Percentiles rank a stretch among this genome's conserved stretches.
Evolutionary conservation across 371 early-diverging fungal species (phyloP).

Genomic region (Dinochytrium kinnereticum): DNA sequence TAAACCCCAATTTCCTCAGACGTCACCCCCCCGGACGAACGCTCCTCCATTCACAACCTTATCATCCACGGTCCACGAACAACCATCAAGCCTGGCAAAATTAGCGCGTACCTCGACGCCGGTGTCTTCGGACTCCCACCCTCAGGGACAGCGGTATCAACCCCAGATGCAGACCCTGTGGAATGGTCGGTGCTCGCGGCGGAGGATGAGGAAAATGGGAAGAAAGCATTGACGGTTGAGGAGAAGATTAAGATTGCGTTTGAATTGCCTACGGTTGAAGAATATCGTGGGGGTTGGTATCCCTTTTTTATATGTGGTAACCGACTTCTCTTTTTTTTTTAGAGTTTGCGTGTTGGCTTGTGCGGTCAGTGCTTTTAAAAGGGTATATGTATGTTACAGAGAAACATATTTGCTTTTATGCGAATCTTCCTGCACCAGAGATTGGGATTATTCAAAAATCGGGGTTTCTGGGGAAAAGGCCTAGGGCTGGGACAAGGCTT

Average conservation of each 20-base stretch:
- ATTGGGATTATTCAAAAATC: slow-evolving; percentile 60
- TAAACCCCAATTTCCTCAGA: neutral
- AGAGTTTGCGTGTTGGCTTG: slow-evolving; percentile 79
- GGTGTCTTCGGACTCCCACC: neutral
- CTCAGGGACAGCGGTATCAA: too few relatives aligned
- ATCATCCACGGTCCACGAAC: neutral
- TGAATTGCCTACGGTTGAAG: slow-evolving; percentile 62
- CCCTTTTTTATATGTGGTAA: neutral
- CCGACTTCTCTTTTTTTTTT: neutral
- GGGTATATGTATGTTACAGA: slow-evolving; percentile 75
- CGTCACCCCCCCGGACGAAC: neutral
- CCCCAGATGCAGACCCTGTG: too few relatives aligned
- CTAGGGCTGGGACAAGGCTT: slow-evolving; percentile 37
- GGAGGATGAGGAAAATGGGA: slow-evolving; percentile 8
- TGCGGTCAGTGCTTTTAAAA: slow-evolving; percentile 69
- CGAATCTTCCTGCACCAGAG: slow-evolving; percentile 55
- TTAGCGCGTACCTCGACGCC: neutral
- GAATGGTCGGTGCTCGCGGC: neutral
- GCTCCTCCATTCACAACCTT: neutral
- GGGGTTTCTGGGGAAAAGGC: slow-evolving; percentile 67
- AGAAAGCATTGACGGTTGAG: slow-evolving; percentile 43
- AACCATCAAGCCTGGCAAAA: too few relatives aligned
- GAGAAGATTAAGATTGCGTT: slow-evolving; percentile 68
- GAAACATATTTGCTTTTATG: slow-evolving; percentile 75
- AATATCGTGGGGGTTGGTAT: slow-evolving; percentile 33